A percentile compares a stretch with the other conserved stretches of the same genome.
phyloP scores from a whole-genome alignment of 78 protist species.

The Dictyostelium citrinum region DNA sequence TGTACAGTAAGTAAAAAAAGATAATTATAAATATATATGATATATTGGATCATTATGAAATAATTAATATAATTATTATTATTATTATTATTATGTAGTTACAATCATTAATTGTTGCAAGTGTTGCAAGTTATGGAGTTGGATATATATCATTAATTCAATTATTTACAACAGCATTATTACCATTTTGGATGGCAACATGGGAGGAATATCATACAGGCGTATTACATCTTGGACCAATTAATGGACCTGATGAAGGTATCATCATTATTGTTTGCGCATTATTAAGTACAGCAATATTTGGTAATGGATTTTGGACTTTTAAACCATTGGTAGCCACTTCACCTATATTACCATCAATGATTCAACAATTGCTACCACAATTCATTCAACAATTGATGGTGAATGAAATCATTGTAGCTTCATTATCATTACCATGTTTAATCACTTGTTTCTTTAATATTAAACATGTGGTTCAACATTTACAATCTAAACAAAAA shows the following conservation, averaged over 20 bases:
- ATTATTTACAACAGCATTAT: conserved; percentile 23
- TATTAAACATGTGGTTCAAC: conserved; percentile 16
- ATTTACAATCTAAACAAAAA: background rate
- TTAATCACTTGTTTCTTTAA: background rate
- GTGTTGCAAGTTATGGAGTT: conserved; percentile 45
- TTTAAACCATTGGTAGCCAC: background rate
- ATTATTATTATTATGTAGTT: background rate
- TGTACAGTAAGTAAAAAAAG: conserved; percentile 33
- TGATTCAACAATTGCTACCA: conserved; percentile 1
- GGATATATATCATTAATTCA: conserved; percentile 45
- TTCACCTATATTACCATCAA: background rate
- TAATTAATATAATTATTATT: background rate
- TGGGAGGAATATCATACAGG: conserved; percentile 82
- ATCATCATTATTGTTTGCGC: conserved; percentile 23
- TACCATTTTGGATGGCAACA: conserved; percentile 81
- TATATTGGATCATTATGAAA: no score
- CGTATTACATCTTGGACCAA: conserved; percentile 54
- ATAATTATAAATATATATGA: background rate
- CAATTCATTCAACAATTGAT: background rate
- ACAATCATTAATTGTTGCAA: conserved; percentile 65
- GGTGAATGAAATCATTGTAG: background rate
- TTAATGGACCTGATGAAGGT: conserved; percentile 79
- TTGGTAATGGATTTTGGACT: conserved; percentile 47
- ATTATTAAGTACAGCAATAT: conserved; percentile 11
- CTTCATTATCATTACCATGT: conserved; percentile 23